phyloP scores from a whole-genome alignment of 139 green algal genomes.

The Tetratostichococcus sp. region DNA sequence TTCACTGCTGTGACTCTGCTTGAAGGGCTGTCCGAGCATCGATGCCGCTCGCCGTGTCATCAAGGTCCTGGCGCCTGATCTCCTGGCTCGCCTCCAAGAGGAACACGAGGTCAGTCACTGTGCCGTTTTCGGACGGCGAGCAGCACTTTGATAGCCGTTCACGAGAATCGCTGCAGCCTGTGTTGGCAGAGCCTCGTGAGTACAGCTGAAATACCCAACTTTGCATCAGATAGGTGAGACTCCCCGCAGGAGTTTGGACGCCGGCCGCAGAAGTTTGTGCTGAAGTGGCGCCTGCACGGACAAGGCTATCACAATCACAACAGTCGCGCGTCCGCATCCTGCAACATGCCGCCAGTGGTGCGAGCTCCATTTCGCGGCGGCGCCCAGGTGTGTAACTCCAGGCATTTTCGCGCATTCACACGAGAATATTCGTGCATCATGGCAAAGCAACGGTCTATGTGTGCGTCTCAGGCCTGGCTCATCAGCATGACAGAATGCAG shows the following conservation, averaged over 20 bases:
- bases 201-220: too few relatives aligned
- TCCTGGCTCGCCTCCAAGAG: slow-evolving; percentile 56
- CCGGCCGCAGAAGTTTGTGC: slow-evolving; percentile 36
- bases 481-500: too few relatives aligned
- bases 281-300: slow-evolving; percentile 64
- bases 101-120: slow-evolving; percentile 38
- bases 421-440: too few relatives aligned
- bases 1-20: too few relatives aligned
- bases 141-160: neutral
- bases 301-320: slow-evolving; percentile 32
- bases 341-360: slow-evolving; percentile 36
- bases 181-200: too few relatives aligned
- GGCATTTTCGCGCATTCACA: too few relatives aligned
- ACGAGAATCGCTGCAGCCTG: neutral
- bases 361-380: neutral
- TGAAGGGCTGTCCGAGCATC: slow-evolving; percentile 39
- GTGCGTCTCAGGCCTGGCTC: too few relatives aligned
- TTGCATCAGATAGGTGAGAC: neutral
- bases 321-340: slow-evolving; percentile 42
- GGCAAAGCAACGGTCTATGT: too few relatives aligned
- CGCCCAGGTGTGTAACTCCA: slow-evolving; percentile 1
- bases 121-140: neutral
- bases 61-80: slow-evolving; percentile 62
- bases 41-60: slow-evolving; percentile 31
- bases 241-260: slow-evolving; percentile 25